Evolutionary conservation across 2,329 filamentous ascomycete species (phyloP).

Genomic region (Kalmusia sp.): DNA sequence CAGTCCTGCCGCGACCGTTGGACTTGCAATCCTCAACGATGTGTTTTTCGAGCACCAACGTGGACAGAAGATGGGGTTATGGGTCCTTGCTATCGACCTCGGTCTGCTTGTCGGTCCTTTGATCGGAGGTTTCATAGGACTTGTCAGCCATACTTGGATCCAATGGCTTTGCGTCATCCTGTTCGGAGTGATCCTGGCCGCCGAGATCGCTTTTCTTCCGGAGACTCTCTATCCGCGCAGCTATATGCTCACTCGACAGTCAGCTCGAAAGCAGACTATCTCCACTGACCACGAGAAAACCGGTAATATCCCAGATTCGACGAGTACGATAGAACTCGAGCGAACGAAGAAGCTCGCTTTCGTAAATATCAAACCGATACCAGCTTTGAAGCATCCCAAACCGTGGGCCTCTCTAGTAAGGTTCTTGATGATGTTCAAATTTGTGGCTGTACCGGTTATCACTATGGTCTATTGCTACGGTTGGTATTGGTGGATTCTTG

Average conservation of each 20-base stretch:
- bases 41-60: slow-evolving; percentile 6
- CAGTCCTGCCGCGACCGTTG: slow-evolving; percentile 4
- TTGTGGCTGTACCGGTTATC: neutral
- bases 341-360: slow-evolving; percentile 6
- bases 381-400: slow-evolving; percentile 1
- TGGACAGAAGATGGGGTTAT: slow-evolving; percentile 6
- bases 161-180: slow-evolving; percentile 8
- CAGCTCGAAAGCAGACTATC: neutral
- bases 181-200: neutral
- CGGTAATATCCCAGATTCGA: neutral
- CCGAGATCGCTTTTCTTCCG: neutral
- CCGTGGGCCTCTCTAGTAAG: slow-evolving; percentile 3
- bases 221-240: slow-evolving; percentile 3
- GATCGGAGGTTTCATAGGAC: slow-evolving; percentile 1
- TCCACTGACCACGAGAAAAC: neutral
- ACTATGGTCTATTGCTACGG: slow-evolving; percentile 5
- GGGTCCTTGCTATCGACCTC: slow-evolving; percentile 7
- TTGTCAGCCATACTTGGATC: slow-evolving; percentile 3
- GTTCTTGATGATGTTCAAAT: slow-evolving; percentile 7
- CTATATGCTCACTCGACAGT: slow-evolving; percentile 1
- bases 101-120: slow-evolving; percentile 2
- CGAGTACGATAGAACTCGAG: no score
- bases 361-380: neutral
- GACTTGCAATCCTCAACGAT: slow-evolving; percentile 3
- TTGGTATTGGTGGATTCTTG: slow-evolving; percentile 7